Base-by-base conservation (phyloP, 306 rosid genomes). In the Prunus armeniaca region DNA sequence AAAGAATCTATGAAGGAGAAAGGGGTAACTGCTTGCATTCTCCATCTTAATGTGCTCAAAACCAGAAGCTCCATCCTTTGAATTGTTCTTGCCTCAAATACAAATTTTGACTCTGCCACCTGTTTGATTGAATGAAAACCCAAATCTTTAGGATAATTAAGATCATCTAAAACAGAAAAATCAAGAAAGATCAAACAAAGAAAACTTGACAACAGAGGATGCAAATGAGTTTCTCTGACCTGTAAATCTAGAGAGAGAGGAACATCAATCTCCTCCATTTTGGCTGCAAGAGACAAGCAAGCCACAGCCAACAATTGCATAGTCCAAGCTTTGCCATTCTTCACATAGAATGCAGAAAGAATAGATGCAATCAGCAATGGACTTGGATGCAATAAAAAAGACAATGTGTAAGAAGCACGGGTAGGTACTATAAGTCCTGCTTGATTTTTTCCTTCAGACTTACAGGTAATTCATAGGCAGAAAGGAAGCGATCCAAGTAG, bases 401-500 rank as follows among this genome's bases (percentile, higher is more conserved):
- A 66, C 22, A 79, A 73, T 55, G 45, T 46, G 17, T 22, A 57
- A 34, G 41, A 34, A 38, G 43, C 43, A 38, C 43, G 7, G 43
- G 43, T 6, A 38, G 43, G 43, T 38, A 38, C 43, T 38, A 38
- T 38, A 38, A 41, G 55, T 12, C 41, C 38, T 34, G 65, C 74
- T 69, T 71, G 49, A 17, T 58, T 79, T 34, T 12, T 73, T 76
- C 71, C 27, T 75, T 55, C 50, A 60, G 49, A 89, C 97, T 89
- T 92, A 96, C 99, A 22, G 98, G 99, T 65, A 93, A 84, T 79
- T 89, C 97, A 73, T 92, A 92, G 13, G 85, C 82, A 5, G 96
- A 85, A 63, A 96, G 97, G 86, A 96, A 96, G 0, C 99, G 93
- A 76, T 96, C 99, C 93, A 96, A 78, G 88, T 91, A 96, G 88